These are phyloP conservation scores for Colletotrichum sp. DNA, from an alignment of 2,329 filamentous ascomycete species.

Conservation along the genomic window DNA sequence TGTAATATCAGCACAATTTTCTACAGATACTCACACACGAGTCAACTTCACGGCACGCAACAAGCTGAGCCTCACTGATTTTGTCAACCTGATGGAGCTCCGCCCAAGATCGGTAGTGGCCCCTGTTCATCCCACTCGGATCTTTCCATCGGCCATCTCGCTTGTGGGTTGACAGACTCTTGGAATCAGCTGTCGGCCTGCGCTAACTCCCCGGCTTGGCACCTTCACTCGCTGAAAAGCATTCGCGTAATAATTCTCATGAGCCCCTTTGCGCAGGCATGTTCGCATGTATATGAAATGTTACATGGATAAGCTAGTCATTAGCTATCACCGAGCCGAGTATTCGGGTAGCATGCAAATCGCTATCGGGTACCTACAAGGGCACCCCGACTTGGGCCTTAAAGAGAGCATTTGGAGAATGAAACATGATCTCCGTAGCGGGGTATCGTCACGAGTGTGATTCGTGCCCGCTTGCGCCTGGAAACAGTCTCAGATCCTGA, in stretches of 20 bases:
- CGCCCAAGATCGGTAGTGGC: background rate
- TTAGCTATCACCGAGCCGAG: background rate
- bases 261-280: background rate
- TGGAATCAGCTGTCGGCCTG: background rate
- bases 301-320: background rate
- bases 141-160: background rate
- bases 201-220: background rate
- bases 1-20: background rate
- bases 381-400: background rate
- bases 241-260: background rate
- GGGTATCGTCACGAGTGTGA: background rate
- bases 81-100: background rate
- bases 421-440: background rate
- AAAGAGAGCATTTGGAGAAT: background rate
- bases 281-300: background rate
- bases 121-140: background rate
- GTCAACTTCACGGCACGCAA: background rate
- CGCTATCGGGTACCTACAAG: background rate
- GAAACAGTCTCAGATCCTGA: background rate
- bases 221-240: background rate
- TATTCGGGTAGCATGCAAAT: background rate
- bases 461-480: background rate
- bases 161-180: background rate
- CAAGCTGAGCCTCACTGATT: background rate
- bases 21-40: background rate